Evolutionary conservation across 2,329 filamentous ascomycete species (phyloP).

Genomic region (Pseudogymnoascus sp.): DNA sequence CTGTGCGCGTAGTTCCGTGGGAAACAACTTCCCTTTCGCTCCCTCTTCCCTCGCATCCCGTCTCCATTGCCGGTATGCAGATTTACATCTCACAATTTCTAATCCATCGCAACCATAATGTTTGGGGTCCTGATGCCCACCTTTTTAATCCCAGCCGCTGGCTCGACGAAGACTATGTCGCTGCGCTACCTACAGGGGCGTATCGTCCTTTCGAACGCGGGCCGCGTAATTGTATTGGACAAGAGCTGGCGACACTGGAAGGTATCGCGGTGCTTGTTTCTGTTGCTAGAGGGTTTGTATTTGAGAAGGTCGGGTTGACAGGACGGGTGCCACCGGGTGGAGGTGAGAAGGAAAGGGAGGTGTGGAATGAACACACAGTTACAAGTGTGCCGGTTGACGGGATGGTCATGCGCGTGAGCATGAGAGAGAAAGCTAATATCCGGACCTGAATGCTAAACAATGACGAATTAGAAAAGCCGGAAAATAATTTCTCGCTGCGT

Average conservation of each 20-base stretch:
- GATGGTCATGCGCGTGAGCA: neutral
- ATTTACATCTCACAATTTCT: neutral
- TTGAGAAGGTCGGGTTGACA: slow-evolving; percentile 22
- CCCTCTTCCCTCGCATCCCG: neutral
- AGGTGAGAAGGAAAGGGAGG: neutral
- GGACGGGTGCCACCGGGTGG: neutral
- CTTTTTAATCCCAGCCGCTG: slow-evolving; percentile 26
- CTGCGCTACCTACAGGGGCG: slow-evolving; percentile 29
- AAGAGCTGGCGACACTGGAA: slow-evolving; percentile 44
- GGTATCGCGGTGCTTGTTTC: slow-evolving; percentile 39
- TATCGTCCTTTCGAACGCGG: slow-evolving; percentile 50
- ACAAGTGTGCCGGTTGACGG: neutral
- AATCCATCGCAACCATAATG: slow-evolving; percentile 13
- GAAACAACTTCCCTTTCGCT: neutral
- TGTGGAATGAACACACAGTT: neutral
- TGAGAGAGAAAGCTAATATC: neutral
- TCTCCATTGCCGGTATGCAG: neutral
- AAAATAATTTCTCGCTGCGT: no score
- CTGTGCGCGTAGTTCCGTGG: neutral
- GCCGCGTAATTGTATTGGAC: slow-evolving; percentile 47
- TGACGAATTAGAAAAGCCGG: no score
- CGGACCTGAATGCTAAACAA: neutral
- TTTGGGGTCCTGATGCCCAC: slow-evolving; percentile 27
- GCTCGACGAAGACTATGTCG: neutral
- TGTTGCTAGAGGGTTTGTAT: slow-evolving; percentile 40